Percentiles rank a stretch among this genome's conserved stretches.
phyloP scores from a whole-genome alignment of 2,329 filamentous ascomycete species.

The Tolypocladium ophioglossoides region DNA sequence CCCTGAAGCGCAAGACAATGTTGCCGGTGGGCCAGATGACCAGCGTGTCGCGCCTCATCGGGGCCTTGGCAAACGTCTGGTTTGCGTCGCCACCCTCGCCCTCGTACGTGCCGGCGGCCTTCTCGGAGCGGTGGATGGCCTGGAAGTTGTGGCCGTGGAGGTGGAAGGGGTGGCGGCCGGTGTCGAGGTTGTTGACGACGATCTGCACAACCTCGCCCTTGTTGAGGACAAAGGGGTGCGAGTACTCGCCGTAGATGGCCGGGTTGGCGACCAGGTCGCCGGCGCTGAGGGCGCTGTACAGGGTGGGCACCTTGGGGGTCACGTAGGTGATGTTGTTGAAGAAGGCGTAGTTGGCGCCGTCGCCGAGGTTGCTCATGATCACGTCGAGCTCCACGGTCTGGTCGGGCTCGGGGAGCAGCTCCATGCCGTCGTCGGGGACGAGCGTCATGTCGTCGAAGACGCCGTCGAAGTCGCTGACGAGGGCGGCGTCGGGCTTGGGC shows the following conservation, averaged over 20 bases:
- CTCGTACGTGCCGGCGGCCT: constrained; percentile 46
- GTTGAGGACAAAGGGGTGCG: constrained; percentile 57
- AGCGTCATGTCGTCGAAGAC: constrained; percentile 66
- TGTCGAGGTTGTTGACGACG: constrained; percentile 66
- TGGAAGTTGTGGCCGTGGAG: constrained; percentile 72
- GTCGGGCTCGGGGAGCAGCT: constrained; percentile 50
- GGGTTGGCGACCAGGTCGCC: constrained; percentile 49
- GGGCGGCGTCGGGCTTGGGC: constrained; percentile 36
- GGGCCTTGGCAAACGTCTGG: constrained; percentile 36
- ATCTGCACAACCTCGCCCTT: constrained; percentile 62
- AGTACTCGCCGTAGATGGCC: constrained; percentile 53
- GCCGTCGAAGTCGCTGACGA: constrained; percentile 46
- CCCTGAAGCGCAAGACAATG: constrained; percentile 56
- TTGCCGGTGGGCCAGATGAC: constrained; percentile 56
- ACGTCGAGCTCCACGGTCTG: constrained; percentile 53
- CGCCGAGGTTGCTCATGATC: constrained; percentile 48
- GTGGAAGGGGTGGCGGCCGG: constrained; percentile 64
- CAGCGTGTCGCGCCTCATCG: constrained; percentile 59
- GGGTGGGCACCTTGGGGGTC: constrained; percentile 62
- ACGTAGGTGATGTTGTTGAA: constrained; percentile 73
- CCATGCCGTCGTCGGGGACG: constrained; percentile 55
- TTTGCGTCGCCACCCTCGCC: constrained; percentile 31
- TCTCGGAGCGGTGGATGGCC: constrained; percentile 47
- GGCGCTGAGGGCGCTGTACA: constrained; percentile 64
- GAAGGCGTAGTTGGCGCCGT: constrained; percentile 53